A percentile compares a stretch with the other conserved stretches of the same genome.
Conservation (phyloP, 129 eudicot species). For the Sambucus nigra region DNA sequence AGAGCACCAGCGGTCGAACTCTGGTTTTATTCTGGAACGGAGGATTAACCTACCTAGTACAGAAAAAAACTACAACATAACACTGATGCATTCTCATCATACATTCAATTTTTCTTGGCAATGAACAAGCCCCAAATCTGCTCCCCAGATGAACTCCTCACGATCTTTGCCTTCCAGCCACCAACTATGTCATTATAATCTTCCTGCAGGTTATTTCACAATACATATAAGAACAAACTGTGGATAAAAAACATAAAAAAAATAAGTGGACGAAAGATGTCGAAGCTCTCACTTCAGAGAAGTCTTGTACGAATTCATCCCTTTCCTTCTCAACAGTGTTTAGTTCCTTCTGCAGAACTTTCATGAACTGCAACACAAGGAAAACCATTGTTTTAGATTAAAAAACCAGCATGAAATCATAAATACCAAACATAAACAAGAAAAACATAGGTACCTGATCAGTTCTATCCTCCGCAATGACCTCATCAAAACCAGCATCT, state of each 20-base stretch:
- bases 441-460: conserved; percentile 45
- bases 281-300: conserved; percentile 53
- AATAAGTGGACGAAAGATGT: neutral
- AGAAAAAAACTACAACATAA: conserved; percentile 3
- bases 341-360: conserved; percentile 71
- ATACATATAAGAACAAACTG: neutral
- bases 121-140: conserved; percentile 89
- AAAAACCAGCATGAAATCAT: neutral
- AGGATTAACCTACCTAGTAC: neutral
- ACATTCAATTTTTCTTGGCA: conserved; percentile 52
- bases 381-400: neutral
- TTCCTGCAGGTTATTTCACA: conserved; percentile 31
- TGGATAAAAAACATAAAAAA: neutral
- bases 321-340: conserved; percentile 66
- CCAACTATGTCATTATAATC: conserved; percentile 94
- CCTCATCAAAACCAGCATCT: conserved; percentile 82
- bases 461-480: conserved; percentile 89
- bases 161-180: conserved; percentile 89
- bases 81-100: neutral
- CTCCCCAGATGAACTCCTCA: conserved; percentile 69
- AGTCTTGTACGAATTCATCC: conserved; percentile 67
- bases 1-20: conserved; percentile 3
- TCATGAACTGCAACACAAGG: conserved; percentile 49
- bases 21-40: neutral
- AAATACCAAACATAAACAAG: neutral